These are phyloP conservation scores for Juglanconis oblonga DNA, from an alignment of 2,329 filamentous ascomycete genomes.

Conservation along the genomic window DNA sequence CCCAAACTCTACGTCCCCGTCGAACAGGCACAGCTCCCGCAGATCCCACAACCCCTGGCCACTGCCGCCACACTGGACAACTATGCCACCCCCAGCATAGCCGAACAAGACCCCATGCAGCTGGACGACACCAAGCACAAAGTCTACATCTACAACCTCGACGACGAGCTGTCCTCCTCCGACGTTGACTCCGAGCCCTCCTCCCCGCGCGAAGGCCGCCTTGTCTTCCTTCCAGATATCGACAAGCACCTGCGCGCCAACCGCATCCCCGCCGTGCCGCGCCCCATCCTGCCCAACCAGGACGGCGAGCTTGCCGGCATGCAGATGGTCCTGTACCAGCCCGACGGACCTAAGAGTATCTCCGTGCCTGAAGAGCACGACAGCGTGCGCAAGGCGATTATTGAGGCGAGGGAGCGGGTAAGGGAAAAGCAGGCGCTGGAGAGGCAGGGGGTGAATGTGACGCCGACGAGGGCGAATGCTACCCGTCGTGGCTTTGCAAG, in stretches of 20 bases:
- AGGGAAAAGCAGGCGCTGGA: constrained; percentile 54
- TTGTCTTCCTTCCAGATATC: constrained; percentile 82
- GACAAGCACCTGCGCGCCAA: constrained; percentile 73
- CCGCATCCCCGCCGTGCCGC: constrained; percentile 51
- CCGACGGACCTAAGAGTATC: constrained; percentile 68
- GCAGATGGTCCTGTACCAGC: constrained; percentile 76
- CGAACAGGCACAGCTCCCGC: constrained; percentile 38
- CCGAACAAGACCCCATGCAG: constrained; percentile 74
- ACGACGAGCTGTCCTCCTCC: constrained; percentile 70
- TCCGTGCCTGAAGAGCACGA: constrained; percentile 72
- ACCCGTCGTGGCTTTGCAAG: neutral
- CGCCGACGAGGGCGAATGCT: constrained; percentile 1
- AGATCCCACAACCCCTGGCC: constrained; percentile 19
- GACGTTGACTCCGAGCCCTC: constrained; percentile 45
- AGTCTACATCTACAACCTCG: constrained; percentile 87
- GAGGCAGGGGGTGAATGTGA: constrained; percentile 22
- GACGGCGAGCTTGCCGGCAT: constrained; percentile 56
- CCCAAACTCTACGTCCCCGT: constrained; percentile 65
- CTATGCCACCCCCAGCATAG: constrained; percentile 12
- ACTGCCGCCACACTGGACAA: constrained; percentile 6
- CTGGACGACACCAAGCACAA: constrained; percentile 83
- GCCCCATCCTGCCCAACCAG: constrained; percentile 56
- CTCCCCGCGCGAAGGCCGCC: constrained; percentile 50
- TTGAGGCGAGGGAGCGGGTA: constrained; percentile 71
- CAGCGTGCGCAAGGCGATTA: constrained; percentile 76